Percentiles rank a stretch among this genome's conserved stretches.
Evolutionary conservation across 352 stramenopile genomes (phyloP).

Genomic region (Thraustotheca clavata): DNA sequence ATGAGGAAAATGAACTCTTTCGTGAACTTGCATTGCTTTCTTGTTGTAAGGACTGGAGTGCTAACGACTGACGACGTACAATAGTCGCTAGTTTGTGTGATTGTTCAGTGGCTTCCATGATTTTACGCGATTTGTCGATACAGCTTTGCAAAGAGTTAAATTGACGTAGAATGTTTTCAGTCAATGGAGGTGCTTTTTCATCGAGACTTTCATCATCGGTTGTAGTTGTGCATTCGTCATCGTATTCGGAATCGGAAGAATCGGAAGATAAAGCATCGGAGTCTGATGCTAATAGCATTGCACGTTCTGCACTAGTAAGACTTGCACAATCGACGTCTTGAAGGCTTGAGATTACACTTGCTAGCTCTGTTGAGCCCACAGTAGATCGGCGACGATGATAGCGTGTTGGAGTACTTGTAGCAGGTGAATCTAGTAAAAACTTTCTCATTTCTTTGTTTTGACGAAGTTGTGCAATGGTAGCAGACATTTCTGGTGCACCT

Average conservation of each 20-base stretch:
- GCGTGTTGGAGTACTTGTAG: not conserved
- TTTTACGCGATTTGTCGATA: conserved; percentile 37
- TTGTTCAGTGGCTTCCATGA: conserved; percentile 53
- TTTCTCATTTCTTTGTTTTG: not conserved
- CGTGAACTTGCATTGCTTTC: not conserved
- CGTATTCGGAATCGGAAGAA: conserved; percentile 8
- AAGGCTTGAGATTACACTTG: not conserved
- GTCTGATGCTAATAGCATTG: not conserved
- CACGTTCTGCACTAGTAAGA: not conserved
- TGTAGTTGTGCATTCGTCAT: not conserved
- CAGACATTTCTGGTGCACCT: conserved; percentile 1
- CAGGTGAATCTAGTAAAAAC: not conserved
- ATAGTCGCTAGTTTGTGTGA: conserved; percentile 47
- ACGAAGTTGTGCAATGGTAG: not conserved
- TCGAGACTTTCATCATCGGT: not conserved
- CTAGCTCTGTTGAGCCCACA: conserved; percentile 5
- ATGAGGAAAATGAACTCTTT: conserved; percentile 15
- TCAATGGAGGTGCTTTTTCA: not conserved
- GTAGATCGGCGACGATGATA: conserved; percentile 10
- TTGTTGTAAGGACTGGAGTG: conserved; percentile 3
- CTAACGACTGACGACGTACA: conserved; percentile 36
- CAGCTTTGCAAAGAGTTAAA: conserved; percentile 23
- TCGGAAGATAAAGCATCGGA: not conserved
- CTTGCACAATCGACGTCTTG: too few relatives aligned
- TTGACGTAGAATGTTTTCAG: conserved; percentile 1